Evolutionary conservation across 495 filamentous ascomycete genomes (phyloP).

Genomic region (Neurospora sp.): DNA sequence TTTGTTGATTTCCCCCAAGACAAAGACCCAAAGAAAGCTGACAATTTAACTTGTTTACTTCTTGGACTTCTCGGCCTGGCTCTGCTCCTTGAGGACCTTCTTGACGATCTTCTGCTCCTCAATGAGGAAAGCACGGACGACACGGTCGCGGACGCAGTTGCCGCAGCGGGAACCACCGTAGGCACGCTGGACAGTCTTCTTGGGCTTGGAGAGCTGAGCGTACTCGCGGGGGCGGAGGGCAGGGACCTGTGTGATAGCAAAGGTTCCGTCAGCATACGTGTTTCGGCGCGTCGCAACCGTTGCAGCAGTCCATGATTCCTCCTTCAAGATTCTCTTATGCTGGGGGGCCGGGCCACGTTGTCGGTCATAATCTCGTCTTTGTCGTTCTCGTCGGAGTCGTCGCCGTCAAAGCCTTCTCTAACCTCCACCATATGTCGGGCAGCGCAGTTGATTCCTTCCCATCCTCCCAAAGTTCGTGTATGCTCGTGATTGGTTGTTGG

Average conservation of each 20-base stretch:
- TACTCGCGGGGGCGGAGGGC: slow-evolving; percentile 97
- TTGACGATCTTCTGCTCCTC: slow-evolving; percentile 99
- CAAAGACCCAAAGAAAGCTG: slow-evolving; percentile 13
- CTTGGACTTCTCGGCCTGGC: slow-evolving; percentile 63
- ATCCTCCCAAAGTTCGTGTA: not conserved
- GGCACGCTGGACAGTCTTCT: slow-evolving; percentile 97
- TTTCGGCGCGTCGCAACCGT: not conserved
- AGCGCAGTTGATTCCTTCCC: not conserved
- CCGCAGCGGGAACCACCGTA: slow-evolving; percentile 97
- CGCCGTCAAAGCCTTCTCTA: not conserved
- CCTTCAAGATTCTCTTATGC: not conserved
- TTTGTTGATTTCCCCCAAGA: slow-evolving; percentile 12
- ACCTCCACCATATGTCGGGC: not conserved
- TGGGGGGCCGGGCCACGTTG: not conserved
- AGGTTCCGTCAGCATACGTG: slow-evolving; percentile 3
- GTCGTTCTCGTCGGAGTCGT: not conserved
- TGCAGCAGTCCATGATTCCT: not conserved
- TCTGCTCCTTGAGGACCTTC: slow-evolving; percentile 93
- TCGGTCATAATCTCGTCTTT: not conserved
- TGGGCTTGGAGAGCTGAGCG: slow-evolving; percentile 86
- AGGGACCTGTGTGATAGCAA: slow-evolving; percentile 55
- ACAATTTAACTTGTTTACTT: slow-evolving; percentile 37
- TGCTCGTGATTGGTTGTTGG: not conserved
- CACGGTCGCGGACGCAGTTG: slow-evolving; percentile 95
- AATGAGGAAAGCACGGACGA: slow-evolving; percentile 95